Evolutionary conservation across 2,329 filamentous ascomycete species (phyloP), one percentile per base, ranked within the genome.

Genomic region (Colletotrichum cereale): DNA sequence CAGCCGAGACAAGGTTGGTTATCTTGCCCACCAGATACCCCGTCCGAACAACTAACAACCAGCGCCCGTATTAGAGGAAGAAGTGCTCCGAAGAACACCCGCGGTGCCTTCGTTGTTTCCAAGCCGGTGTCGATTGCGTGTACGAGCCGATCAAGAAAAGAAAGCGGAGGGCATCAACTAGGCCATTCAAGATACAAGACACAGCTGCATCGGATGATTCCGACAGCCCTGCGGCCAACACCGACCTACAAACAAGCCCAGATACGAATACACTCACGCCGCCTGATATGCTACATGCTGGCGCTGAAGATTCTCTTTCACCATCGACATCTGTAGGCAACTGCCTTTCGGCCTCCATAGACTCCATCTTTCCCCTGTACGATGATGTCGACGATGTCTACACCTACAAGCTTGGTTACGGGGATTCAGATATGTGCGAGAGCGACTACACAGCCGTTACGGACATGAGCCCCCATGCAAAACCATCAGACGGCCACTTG

Each of bases 131-230:
- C 18, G 44, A 47, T 21, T 73, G 72, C 40, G 58, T 73, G 5
- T 73, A 73, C 18, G 72, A 73, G 21, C 72, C 72, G 34, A 73
- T 73, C 55, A 73, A 73, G 66, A 73, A 70, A 50, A 68, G 72
- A 4, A 73, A 73, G 62, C 64, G 67, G 40, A 65, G 72, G 21
- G 56, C 55, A 21, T 73, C 72, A 8, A 61, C 42, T 24, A 52
- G 40, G 38, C 8, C 52, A 26, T 12, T 26, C 3, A 44, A 63
- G 14, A 31, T 53, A 5, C 57, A 62, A 24, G 65, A 71, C 1
- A 48, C 58, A 16, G 26, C 52, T 16, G 57, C 48, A 6, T 67
- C 68, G 0, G 68, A 71, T 14, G 65, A 71, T 11, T 71, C 64
- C 1, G 67, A 53, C 16, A 71, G 68, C 16, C 68, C 52, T 31